Conservation (phyloP, 345 rosid species). For the Citropsis articulata region DNA sequence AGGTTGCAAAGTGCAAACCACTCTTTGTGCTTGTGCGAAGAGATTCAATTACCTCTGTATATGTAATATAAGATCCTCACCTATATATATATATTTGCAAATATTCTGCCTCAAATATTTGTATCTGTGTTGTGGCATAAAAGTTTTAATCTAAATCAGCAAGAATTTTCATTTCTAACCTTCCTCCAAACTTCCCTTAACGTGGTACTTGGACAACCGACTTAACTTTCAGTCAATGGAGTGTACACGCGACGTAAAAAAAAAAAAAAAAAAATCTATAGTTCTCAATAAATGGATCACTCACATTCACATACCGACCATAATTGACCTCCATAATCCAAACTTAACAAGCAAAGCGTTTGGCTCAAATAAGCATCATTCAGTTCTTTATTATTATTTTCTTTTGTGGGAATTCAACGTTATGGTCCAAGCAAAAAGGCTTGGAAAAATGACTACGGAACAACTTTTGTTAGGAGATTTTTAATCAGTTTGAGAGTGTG, state of each 20-base stretch:
- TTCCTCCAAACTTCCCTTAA: not conserved
- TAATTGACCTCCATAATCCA: not conserved
- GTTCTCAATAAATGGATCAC: slow-evolving; percentile 1
- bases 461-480: not conserved
- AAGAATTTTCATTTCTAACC: not conserved
- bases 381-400: not conserved
- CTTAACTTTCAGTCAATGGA: slow-evolving; percentile 3
- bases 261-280: not conserved
- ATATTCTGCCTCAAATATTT: no score
- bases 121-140: no score
- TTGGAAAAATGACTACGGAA: not conserved
- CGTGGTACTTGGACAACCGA: no score
- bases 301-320: not conserved
- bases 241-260: not conserved
- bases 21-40: no score
- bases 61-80: no score
- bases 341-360: not conserved
- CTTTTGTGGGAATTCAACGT: not conserved
- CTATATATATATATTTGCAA: no score
- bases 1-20: no score
- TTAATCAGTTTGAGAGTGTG: no score
- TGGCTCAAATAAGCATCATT: not conserved
- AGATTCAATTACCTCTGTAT: no score
- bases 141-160: no score
- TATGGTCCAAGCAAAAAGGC: not conserved